Conservation (phyloP, 2,329 filamentous ascomycete species). For the Diaporthe ampelina region DNA sequence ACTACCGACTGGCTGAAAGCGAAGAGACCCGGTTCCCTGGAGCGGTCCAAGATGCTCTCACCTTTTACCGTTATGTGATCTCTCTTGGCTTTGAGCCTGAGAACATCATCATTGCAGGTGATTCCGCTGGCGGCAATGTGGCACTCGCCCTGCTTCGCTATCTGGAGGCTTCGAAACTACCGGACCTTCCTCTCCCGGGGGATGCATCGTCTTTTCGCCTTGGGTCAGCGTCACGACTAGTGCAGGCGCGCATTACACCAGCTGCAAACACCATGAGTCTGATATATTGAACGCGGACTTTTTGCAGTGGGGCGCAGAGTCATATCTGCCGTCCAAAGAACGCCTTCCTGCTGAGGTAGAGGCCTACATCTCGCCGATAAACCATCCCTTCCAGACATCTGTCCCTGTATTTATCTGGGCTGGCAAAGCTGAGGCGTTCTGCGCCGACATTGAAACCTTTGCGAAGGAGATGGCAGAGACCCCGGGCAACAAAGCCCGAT, state of each 20-base stretch:
- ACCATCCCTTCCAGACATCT: constrained; percentile 8
- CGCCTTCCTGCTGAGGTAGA: not conserved
- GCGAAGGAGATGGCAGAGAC: constrained; percentile 3
- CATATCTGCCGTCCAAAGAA: not conserved
- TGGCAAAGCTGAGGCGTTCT: not conserved
- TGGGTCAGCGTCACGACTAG: not conserved
- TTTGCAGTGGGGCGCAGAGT: constrained; percentile 4
- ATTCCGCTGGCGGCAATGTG: constrained; percentile 11
- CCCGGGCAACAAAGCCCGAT: not conserved
- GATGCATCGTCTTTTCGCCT: not conserved
- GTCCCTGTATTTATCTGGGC: not conserved
- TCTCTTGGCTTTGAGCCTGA: constrained; percentile 1
- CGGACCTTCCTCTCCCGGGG: constrained; percentile 7
- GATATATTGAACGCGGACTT: not conserved
- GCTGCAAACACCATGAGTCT: not conserved
- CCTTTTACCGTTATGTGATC: not conserved
- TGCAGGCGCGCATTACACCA: not conserved
- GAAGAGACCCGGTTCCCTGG: not conserved
- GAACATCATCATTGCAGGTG: not conserved
- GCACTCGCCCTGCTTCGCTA: not conserved
- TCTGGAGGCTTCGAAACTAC: not conserved
- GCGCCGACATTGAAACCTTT: not conserved
- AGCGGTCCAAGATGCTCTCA: constrained; percentile 7
- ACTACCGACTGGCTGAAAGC: not conserved
- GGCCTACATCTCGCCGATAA: not conserved